phyloP scores from a whole-genome alignment of 805 yeast genomes.

The Myxozyma geophila region DNA sequence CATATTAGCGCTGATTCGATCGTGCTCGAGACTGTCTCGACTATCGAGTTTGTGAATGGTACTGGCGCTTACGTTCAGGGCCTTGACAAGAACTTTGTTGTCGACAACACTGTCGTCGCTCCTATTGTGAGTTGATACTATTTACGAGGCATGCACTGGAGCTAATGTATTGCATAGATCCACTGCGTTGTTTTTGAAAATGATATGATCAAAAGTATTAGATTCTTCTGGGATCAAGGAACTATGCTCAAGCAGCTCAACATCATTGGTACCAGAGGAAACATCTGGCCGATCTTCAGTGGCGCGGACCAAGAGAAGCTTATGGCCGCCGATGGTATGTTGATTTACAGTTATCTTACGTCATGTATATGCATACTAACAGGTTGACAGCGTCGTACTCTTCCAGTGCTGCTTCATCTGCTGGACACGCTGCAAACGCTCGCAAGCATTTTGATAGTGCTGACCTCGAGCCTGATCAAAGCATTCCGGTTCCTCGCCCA shows the following conservation, averaged over 20 bases:
- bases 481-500: slow-evolving; percentile 31
- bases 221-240: slow-evolving; percentile 41
- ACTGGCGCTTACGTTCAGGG: slow-evolving; percentile 40
- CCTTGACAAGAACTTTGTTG: slow-evolving; percentile 39
- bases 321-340: slow-evolving; percentile 19
- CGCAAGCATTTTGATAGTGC: slow-evolving; percentile 23
- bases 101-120: slow-evolving; percentile 38
- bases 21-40: slow-evolving; percentile 39
- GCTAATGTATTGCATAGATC: slow-evolving; percentile 7
- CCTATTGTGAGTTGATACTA: slow-evolving; percentile 27
- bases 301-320: slow-evolving; percentile 38
- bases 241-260: slow-evolving; percentile 41
- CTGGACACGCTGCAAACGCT: not conserved
- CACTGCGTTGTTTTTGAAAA: slow-evolving; percentile 28
- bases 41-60: slow-evolving; percentile 40
- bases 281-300: slow-evolving; percentile 40
- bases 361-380: not conserved
- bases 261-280: slow-evolving; percentile 42
- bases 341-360: not conserved
- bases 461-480: slow-evolving; percentile 32
- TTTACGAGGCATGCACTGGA: not conserved
- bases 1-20: slow-evolving; percentile 35
- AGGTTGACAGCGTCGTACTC: slow-evolving; percentile 6
- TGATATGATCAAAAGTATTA: slow-evolving; percentile 33
- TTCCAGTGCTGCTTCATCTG: not conserved